phyloP scores from a whole-genome alignment of 768 basidiomycete genomes.

The Cystofilobasidium bisporidii region DNA sequence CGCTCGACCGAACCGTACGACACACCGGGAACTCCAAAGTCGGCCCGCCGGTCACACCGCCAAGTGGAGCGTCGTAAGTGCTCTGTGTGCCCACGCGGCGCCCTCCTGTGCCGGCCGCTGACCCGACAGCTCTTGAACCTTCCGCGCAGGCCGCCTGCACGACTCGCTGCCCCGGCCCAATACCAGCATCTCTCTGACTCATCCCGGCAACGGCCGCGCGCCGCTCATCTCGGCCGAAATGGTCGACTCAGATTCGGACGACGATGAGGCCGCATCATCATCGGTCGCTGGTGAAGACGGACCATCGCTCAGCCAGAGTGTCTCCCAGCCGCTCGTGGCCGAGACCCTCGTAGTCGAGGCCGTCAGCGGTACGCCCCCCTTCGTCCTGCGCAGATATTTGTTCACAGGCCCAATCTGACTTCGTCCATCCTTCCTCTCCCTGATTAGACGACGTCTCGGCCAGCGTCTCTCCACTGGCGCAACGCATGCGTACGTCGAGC shows the following conservation, averaged over 20 bases:
- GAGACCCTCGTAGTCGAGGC: no score
- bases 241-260: not conserved
- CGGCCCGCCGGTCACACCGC: slow-evolving; percentile 18
- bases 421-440: no score
- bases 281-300: not conserved
- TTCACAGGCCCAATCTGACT: no score
- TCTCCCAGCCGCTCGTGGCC: no score
- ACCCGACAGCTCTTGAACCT: not conserved
- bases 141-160: not conserved
- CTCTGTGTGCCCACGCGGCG: not conserved
- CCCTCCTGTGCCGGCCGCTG: not conserved
- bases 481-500: no score
- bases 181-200: not conserved
- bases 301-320: no score
- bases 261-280: not conserved
- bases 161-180: not conserved
- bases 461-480: no score
- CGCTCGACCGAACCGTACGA: not conserved
- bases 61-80: slow-evolving; percentile 13
- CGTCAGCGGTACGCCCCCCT: no score
- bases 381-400: no score
- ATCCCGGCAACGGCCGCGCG: not conserved
- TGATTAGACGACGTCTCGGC: no score
- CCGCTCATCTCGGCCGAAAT: not conserved
- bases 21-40: slow-evolving; percentile 21